These are phyloP conservation scores for Aspergillus spinulosporus DNA, from an alignment of 2,329 filamentous ascomycete species.

Conservation along the genomic window DNA sequence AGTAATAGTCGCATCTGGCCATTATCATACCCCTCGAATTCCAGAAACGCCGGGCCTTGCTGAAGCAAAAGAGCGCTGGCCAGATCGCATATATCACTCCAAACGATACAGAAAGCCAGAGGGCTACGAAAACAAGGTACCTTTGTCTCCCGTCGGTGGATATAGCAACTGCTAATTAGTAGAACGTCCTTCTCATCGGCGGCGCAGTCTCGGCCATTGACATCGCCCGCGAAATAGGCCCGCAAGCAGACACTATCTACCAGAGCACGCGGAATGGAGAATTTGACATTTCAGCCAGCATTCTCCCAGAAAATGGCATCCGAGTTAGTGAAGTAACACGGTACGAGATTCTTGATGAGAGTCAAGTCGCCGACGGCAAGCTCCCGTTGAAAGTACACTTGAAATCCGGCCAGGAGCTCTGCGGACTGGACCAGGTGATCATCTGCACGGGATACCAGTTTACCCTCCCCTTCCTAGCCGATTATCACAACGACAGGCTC, in stretches of 20 bases:
- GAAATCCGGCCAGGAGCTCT: slow-evolving; percentile 54
- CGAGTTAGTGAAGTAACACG: slow-evolving; percentile 55
- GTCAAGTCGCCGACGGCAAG: slow-evolving; percentile 21
- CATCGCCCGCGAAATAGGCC: slow-evolving; percentile 55
- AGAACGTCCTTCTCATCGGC: slow-evolving; percentile 59
- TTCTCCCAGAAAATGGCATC: slow-evolving; percentile 56
- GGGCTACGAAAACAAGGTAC: slow-evolving; percentile 56
- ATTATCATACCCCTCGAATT: slow-evolving; percentile 55
- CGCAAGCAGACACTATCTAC: slow-evolving; percentile 48
- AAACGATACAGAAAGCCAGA: slow-evolving; percentile 53
- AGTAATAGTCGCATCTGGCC: slow-evolving; percentile 56
- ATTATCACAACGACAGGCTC: slow-evolving; percentile 51
- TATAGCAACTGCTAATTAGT: background rate
- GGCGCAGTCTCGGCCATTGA: slow-evolving; percentile 58
- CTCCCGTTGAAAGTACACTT: slow-evolving; percentile 56
- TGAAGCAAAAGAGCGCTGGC: slow-evolving; percentile 49
- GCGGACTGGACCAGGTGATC: slow-evolving; percentile 61
- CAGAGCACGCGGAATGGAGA: slow-evolving; percentile 61
- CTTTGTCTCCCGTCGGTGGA: slow-evolving; percentile 12
- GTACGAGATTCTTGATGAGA: slow-evolving; percentile 40
- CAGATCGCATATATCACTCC: slow-evolving; percentile 51
- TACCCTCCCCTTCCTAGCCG: slow-evolving; percentile 63
- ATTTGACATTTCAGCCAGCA: slow-evolving; percentile 57
- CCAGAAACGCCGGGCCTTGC: slow-evolving; percentile 52
- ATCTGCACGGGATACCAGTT: slow-evolving; percentile 70